These are phyloP conservation scores for Protostelium mycophagum DNA, from an alignment of 78 protist genomes.

Conservation along the genomic window DNA sequence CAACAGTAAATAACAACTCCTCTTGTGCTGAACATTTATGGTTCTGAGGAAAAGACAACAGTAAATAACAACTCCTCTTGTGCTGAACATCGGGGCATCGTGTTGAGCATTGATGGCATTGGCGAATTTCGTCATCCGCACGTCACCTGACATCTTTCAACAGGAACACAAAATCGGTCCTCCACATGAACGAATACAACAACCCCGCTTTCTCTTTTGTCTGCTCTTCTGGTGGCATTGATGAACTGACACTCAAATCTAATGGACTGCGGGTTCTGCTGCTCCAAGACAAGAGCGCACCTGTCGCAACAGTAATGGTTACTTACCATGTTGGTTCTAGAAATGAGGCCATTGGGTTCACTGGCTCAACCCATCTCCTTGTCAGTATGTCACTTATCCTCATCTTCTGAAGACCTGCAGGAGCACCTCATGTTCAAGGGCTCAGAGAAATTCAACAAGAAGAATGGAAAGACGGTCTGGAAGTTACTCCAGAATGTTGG, in stretches of 20 bases:
- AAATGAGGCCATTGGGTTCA: conserved; percentile 7
- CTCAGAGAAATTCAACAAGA: conserved; percentile 4
- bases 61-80: too few species aligned
- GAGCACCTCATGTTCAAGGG: conserved; percentile 19
- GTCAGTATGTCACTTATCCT: too few species aligned
- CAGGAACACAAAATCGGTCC: too few species aligned
- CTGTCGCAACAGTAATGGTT: conserved; percentile 2
- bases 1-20: too few species aligned
- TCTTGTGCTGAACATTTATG: too few species aligned
- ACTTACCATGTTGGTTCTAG: conserved; percentile 6
- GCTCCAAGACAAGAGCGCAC: not conserved
- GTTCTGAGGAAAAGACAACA: too few species aligned
- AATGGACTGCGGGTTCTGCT: not conserved
- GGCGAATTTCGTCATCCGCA: too few species aligned
- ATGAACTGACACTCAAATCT: not conserved
- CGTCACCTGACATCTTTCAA: too few species aligned
- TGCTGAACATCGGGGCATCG: too few species aligned
- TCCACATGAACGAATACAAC: not conserved
- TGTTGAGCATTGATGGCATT: too few species aligned
- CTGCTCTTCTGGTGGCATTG: not conserved
- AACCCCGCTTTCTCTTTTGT: not conserved
- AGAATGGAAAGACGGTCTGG: conserved; percentile 11
- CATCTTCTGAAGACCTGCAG: not conserved
- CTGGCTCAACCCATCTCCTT: conserved; percentile 4
- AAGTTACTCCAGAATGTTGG: not conserved